Base-by-base conservation (phyloP, 2,329 filamentous ascomycete genomes). In the Mariannaea sp. region DNA sequence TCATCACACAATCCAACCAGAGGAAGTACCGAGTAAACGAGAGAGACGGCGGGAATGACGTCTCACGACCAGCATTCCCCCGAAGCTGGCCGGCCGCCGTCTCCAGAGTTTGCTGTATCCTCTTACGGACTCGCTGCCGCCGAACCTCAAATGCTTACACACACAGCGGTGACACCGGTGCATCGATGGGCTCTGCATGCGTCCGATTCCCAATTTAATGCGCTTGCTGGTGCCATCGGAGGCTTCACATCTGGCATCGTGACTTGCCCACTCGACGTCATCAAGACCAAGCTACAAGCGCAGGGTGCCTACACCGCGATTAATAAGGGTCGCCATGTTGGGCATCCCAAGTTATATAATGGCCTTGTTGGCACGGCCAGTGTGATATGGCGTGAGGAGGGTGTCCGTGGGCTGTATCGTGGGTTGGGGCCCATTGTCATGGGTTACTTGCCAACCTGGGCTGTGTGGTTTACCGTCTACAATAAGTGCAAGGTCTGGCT, bases 231-330 rank as follows among this genome's bases (percentile, higher is more conserved):
- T 50, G 93, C 92, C 42, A 80, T 90, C 53, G 93, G 92, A 44
- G 94, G 94, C 43, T 90, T 97, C 67, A 92, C 91, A 17, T 96
- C 92, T 7, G 94, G 94, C 44, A 84, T 99, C 50, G 90, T 97
- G 60, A 97, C 93, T 47, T 99, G 94, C 71, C 94, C 94, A 35
- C 86, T 99, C 64, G 94, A 99, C 78, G 94, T 99, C 58, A 97
- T 99, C 74, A 99, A 99, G 78, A 99, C 94, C 38, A 97, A 97
- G 74, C 76, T 99, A 56, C 94, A 99, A 72, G 93, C 92, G 13
- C 94, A 97, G 71, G 93, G 93, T 59, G 90, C 91, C 16, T 95
- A 96, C 72, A 63, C 72, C 62, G 81, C 75, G 61, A 73, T 72
- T 68, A 80, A 75, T 64, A 76, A 77, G 59, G 78, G 73, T 55